Base-by-base conservation (phyloP, 352 stramenopile species). In the Phytophthora tubulina region DNA sequence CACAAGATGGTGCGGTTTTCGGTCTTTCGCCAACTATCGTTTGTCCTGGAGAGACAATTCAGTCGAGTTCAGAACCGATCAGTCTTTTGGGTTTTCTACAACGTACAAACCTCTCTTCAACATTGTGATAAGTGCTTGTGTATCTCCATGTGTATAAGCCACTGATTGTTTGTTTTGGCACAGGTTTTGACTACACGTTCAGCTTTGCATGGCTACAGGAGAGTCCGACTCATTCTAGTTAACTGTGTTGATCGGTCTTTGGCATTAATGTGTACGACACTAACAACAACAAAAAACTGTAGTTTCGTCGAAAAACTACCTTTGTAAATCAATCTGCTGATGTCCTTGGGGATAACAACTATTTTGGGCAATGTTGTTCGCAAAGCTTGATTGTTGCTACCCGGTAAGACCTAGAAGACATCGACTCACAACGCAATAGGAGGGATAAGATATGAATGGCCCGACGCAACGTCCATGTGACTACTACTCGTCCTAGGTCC, bases 41-140 rank as follows among this genome's bases (percentile, higher is more conserved):
- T 88, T 53, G 73, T 86, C 7, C 49, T 88, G 10, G 51, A 71
- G 31, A 69, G 50, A 4, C 70, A 85, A n/a, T 66, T 41, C 42
- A 55, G 32, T 17, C 41, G 72, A 21, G 54, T 84, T 2, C 80
- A 83, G 33, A 35, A 39, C 48, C 76, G 72, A 45, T 27, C 85
- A 6, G 32, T 78, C 35, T 71, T 80, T 53, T 87, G 74, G 66
- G 62, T 88, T 4, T 61, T 73, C 10, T 80, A 75, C 49, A 66
- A 69, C 3, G 48, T 80, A 4, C 75, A 82, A 35, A 39, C 64
- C 1, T 53, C 67, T 15, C 45, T 82, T 1, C 36, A 76, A 3
- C 72, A 83, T 35, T 78, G 63, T 31, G 63, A 72, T 78, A 45
- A 39, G 63, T 48, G 9, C 21, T 48, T 30, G n/a, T 45, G 4